Evolutionary conservation across 345 rosid genomes (phyloP).

Genomic region (Gossypium herbaceum): DNA sequence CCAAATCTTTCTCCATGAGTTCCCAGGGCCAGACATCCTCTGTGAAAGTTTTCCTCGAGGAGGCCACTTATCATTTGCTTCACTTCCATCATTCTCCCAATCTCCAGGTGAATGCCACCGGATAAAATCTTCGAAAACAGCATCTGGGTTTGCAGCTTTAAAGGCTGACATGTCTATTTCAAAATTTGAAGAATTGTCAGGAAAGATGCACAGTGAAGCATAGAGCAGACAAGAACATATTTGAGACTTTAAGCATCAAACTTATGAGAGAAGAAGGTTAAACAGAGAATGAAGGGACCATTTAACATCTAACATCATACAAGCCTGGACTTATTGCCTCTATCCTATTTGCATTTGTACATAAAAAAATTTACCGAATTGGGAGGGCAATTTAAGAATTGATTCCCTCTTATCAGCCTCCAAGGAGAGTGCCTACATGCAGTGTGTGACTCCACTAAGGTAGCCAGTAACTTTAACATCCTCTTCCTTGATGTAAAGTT

Average conservation of each 20-base stretch:
- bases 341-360: background rate
- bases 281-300: constrained; percentile 5
- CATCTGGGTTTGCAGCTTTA: constrained; percentile 96
- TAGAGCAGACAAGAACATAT: background rate
- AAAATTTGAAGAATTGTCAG: constrained; percentile 14
- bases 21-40: constrained; percentile 90
- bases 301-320: background rate
- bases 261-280: constrained; percentile 4
- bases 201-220: background rate
- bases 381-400: background rate
- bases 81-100: constrained; percentile 55
- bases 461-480: background rate
- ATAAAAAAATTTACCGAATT: background rate
- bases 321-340: background rate
- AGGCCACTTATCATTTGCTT: constrained; percentile 62
- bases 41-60: constrained; percentile 84
- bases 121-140: constrained; percentile 91
- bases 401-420: background rate
- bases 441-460: background rate
- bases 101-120: constrained; percentile 99
- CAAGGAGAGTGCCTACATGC: background rate
- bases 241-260: constrained; percentile 13
- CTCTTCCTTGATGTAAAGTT: background rate
- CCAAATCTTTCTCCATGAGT: constrained; percentile 87
- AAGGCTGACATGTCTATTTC: constrained; percentile 92